Base-by-base conservation (phyloP, 2,329 filamentous ascomycete genomes). In the Trichoderma asperellum region DNA sequence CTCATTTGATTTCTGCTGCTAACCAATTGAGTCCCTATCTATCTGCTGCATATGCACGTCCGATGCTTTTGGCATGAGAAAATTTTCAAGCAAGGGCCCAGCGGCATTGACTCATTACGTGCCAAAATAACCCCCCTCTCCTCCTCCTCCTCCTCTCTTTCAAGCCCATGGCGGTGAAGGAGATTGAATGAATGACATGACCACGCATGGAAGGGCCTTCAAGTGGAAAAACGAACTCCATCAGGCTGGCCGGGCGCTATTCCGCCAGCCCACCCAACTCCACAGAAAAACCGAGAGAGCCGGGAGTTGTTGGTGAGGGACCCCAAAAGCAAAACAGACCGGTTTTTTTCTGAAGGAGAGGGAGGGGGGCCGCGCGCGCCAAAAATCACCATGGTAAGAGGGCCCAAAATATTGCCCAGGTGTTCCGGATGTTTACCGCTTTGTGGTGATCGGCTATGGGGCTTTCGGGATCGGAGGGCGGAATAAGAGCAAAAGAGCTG, bases 231-330 rank as follows among this genome's bases (percentile, higher is more conserved):
- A 24, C 2, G 3, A 24, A 18, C 37, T 18, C n/a, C 43, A 47
- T 47, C 60, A 27, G 14, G 52, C 34, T 37, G 47, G 61, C 21
- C 61, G 61, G 61, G 61, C 61, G 49, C 43, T 10, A 7, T 64
- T 64, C 49, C 47, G 61, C 24, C 27, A 55, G 61, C 34, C 47
- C 49, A 64, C 61, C 4, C 2, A 37, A 64, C 34, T 55, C 61
- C 61, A 64, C 49, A 55, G 61, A 55, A 49, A 64, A 49, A 64
- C 61, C 61, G 61, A 64, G 35, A 21, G 61, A 55, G 49, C 61
- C 61, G 61, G 61, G 43, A 43, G 18, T 43, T n/a, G 24, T 24
- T 24, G 24, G 24, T n/a, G 47, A 49, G 32, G 43, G 43, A 47
- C 43, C 47, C 60, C 16, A 43, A 43, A 43, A n/a, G 16, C 40